Evolutionary conservation across 2,329 filamentous ascomycete genomes (phyloP).

Genomic region (Alternaria ethzedia): DNA sequence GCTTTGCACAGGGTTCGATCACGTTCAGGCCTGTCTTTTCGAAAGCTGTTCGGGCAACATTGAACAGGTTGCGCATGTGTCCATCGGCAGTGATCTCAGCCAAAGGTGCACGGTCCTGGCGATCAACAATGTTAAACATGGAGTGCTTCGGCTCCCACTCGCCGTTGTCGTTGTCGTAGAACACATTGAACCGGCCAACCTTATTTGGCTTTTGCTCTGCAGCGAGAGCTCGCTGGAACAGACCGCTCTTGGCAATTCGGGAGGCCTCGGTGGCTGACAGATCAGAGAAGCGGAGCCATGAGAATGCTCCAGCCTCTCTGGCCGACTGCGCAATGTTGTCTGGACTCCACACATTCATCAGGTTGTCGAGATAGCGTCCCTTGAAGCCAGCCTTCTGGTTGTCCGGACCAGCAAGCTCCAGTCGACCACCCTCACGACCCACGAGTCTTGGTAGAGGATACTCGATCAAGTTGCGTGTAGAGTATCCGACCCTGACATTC

Average conservation of each 20-base stretch:
- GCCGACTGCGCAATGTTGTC: slow-evolving; percentile 74
- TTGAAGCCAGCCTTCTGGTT: slow-evolving; percentile 82
- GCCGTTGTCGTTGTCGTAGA: slow-evolving; percentile 71
- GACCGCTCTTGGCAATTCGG: slow-evolving; percentile 68
- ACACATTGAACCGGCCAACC: slow-evolving; percentile 69
- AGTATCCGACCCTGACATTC: slow-evolving; percentile 82
- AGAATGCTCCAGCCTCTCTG: slow-evolving; percentile 72
- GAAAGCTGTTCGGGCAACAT: slow-evolving; percentile 72
- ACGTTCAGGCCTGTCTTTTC: slow-evolving; percentile 73
- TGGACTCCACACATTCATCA: slow-evolving; percentile 90
- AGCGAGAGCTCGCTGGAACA: slow-evolving; percentile 76
- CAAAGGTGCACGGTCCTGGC: slow-evolving; percentile 69
- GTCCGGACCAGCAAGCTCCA: slow-evolving; percentile 74
- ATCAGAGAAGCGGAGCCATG: slow-evolving; percentile 88
- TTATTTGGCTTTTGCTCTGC: slow-evolving; percentile 60
- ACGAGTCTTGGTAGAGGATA: slow-evolving; percentile 82
- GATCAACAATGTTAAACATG: slow-evolving; percentile 79
- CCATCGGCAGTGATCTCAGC: slow-evolving; percentile 75
- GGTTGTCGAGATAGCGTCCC: slow-evolving; percentile 74
- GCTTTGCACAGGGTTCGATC: slow-evolving; percentile 81
- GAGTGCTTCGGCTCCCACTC: slow-evolving; percentile 75
- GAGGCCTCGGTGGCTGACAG: slow-evolving; percentile 75
- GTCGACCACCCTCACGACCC: slow-evolving; percentile 78
- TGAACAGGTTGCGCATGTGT: slow-evolving; percentile 76
- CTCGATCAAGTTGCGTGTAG: slow-evolving; percentile 83